Percentiles rank a stretch among this genome's conserved stretches.
These are phyloP conservation scores for Schrenkiella parvula DNA, from an alignment of 345 rosid species.

Conservation along the genomic window DNA sequence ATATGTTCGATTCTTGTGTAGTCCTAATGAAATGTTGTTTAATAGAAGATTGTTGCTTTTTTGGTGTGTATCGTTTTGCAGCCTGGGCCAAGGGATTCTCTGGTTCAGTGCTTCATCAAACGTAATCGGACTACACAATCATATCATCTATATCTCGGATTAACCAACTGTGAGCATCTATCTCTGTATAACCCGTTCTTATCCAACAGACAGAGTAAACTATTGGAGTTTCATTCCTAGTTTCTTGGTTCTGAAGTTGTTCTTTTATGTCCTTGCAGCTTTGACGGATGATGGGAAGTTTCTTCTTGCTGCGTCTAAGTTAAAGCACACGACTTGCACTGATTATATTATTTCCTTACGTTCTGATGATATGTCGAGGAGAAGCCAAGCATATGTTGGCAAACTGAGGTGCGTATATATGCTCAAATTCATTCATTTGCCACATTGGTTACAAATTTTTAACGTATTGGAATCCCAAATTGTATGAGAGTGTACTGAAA, in stretches of 20 bases:
- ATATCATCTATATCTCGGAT: constrained; percentile 56
- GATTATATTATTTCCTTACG: constrained; percentile 76
- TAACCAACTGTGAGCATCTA: constrained; percentile 53
- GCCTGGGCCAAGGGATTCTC: constrained; percentile 74
- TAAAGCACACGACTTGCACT: constrained; percentile 71
- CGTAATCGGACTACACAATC: constrained; percentile 51
- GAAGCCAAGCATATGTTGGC: constrained; percentile 71
- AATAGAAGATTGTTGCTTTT: background rate
- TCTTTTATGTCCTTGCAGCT: constrained; percentile 42
- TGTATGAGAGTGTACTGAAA: background rate
- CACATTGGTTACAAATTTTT: background rate
- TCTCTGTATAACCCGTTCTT: background rate
- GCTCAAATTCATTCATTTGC: background rate
- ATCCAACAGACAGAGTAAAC: background rate
- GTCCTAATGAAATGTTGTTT: background rate
- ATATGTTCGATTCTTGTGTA: background rate
- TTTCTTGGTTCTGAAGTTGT: background rate
- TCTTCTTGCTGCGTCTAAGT: constrained; percentile 77
- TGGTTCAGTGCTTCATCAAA: constrained; percentile 62
- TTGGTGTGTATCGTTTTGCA: constrained; percentile 31
- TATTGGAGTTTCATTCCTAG: background rate
- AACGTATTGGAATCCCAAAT: background rate
- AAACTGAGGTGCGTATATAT: constrained; percentile 57
- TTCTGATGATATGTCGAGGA: constrained; percentile 63
- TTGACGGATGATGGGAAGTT: constrained; percentile 81